Conservation (phyloP, 129 eudicot species). For the Flaveria bidentis region DNA sequence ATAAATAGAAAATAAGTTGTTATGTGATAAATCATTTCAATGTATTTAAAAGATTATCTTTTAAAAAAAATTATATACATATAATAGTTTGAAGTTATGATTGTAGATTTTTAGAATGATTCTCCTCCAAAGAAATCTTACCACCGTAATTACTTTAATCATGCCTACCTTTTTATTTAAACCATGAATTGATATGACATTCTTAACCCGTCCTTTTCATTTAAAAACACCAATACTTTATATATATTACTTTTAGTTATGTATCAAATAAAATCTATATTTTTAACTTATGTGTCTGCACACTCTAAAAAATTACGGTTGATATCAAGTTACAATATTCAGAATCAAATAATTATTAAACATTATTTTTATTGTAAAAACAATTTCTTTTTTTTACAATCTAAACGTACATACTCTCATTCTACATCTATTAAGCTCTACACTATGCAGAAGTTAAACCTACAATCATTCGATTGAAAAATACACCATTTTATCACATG, state of each 20-base stretch:
- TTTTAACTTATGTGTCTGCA: not conserved
- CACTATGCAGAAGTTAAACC: no score
- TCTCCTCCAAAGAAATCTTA: conserved; percentile 35
- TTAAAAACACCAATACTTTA: not conserved
- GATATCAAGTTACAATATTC: not conserved
- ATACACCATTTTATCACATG: no score
- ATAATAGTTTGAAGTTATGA: conserved; percentile 23
- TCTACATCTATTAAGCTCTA: no score
- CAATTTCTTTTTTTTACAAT: not conserved
- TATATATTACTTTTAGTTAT: not conserved
- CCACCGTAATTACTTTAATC: conserved; percentile 39
- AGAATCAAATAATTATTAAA: not conserved
- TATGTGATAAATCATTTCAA: not conserved
- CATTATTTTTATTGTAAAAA: not conserved
- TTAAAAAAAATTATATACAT: not conserved
- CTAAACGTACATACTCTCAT: no score
- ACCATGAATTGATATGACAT: conserved; percentile 37
- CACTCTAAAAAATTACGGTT: not conserved
- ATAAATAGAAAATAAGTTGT: no score
- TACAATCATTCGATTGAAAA: no score
- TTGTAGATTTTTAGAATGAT: conserved; percentile 36
- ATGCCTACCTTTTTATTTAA: conserved; percentile 35
- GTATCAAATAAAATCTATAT: not conserved
- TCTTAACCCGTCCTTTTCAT: conserved; percentile 31
- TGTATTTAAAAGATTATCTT: not conserved